Percentiles rank a stretch among this genome's conserved stretches.
Conservation (phyloP, 306 rosid genomes). For the Hippophae tibetana region DNA sequence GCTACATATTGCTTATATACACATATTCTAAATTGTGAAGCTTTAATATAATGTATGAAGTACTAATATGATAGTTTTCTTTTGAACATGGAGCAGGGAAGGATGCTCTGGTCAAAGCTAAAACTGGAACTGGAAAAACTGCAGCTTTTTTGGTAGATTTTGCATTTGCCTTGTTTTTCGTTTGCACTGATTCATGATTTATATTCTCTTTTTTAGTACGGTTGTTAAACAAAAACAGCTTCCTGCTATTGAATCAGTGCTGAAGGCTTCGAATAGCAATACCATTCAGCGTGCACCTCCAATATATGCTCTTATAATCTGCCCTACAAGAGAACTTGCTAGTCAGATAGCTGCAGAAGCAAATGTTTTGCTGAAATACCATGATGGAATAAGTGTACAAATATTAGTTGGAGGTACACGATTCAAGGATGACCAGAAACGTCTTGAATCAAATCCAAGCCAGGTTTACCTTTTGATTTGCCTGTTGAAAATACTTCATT, state of each 20-base stretch:
- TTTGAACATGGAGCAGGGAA: constrained; percentile 43
- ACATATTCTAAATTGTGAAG: not conserved
- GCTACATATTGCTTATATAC: not conserved
- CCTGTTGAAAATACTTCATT: constrained; percentile 11
- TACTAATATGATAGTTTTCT: constrained; percentile 5
- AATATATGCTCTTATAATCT: constrained; percentile 64
- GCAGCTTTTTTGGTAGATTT: constrained; percentile 75
- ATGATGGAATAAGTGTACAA: constrained; percentile 70
- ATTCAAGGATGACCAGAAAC: constrained; percentile 77
- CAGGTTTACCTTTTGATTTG: constrained; percentile 44
- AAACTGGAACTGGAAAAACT: constrained; percentile 89
- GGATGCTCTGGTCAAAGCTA: constrained; percentile 86
- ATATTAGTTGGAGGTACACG: constrained; percentile 86
- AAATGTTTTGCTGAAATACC: constrained; percentile 65
- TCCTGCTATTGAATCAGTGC: constrained; percentile 99
- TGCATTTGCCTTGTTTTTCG: constrained; percentile 14
- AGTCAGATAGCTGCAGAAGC: constrained; percentile 87
- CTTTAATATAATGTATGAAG: not conserved
- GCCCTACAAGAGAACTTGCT: constrained; percentile 95
- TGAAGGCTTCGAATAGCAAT: constrained; percentile 50
- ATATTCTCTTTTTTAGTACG: constrained; percentile 11
- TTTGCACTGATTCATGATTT: constrained; percentile 11
- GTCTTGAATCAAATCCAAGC: constrained; percentile 79
- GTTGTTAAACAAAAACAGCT: constrained; percentile 72
- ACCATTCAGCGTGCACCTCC: constrained; percentile 54